phyloP scores from a whole-genome alignment of 805 yeast species.

The Metschnikowia gruessii region DNA sequence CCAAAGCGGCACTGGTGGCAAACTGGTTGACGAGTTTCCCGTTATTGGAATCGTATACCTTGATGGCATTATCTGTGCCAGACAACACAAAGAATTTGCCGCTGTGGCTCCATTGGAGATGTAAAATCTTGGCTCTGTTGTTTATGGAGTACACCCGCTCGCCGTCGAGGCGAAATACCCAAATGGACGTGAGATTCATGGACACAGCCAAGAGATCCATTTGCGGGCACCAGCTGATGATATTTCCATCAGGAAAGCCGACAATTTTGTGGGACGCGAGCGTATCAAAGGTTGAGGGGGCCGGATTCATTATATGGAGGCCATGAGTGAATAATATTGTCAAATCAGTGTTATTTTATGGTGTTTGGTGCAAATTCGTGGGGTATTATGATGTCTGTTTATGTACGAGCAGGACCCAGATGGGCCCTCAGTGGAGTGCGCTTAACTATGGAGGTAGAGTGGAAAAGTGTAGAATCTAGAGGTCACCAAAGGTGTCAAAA shows the following conservation, averaged over 20 bases:
- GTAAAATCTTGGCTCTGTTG: slow-evolving; percentile 31
- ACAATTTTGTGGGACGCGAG: slow-evolving; percentile 15
- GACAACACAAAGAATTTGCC: slow-evolving; percentile 44
- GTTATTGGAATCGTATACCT: slow-evolving; percentile 45
- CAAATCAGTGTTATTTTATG: too few relatives aligned
- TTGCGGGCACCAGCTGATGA: slow-evolving; percentile 49
- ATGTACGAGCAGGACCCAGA: too few relatives aligned
- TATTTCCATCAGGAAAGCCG: slow-evolving; percentile 36
- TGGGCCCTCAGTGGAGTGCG: too few relatives aligned
- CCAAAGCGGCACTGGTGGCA: slow-evolving; percentile 17
- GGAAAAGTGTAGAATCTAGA: too few relatives aligned
- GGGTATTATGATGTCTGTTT: too few relatives aligned
- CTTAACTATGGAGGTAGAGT: too few relatives aligned
- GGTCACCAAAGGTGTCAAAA: too few relatives aligned
- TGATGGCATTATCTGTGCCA: slow-evolving; percentile 42
- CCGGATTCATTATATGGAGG: neutral
- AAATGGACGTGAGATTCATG: slow-evolving; percentile 46
- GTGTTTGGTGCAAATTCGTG: too few relatives aligned
- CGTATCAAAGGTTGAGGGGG: neutral
- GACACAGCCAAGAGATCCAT: slow-evolving; percentile 53
- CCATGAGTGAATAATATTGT: neutral
- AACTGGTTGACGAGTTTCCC: slow-evolving; percentile 39
- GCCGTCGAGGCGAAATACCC: slow-evolving; percentile 54
- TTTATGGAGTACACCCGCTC: slow-evolving; percentile 50
- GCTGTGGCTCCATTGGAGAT: slow-evolving; percentile 31